phyloP scores from a whole-genome alignment of 306 rosid genomes.

The Delonix regia region DNA sequence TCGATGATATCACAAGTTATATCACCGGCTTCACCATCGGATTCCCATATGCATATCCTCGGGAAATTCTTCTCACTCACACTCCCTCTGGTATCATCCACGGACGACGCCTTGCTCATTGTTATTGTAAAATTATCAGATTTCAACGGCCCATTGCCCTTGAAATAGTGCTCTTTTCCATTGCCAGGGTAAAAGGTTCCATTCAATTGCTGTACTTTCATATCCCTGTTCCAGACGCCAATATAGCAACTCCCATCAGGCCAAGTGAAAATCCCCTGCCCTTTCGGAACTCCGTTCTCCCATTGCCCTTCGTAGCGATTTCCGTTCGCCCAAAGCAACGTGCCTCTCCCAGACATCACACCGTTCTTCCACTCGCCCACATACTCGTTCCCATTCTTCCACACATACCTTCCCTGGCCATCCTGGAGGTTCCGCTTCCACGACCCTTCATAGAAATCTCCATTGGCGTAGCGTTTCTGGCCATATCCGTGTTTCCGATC shows the following conservation, averaged over 20 bases:
- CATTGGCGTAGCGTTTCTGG: slow-evolving; percentile 74
- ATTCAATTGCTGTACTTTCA: slow-evolving; percentile 60
- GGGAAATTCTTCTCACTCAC: slow-evolving; percentile 61
- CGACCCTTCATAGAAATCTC: slow-evolving; percentile 78
- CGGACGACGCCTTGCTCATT: slow-evolving; percentile 70
- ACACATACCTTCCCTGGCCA: slow-evolving; percentile 83
- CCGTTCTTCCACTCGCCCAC: slow-evolving; percentile 90
- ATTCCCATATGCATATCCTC: slow-evolving; percentile 94
- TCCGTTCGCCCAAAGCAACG: slow-evolving; percentile 78
- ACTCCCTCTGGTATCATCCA: slow-evolving; percentile 57
- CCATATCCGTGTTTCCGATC: slow-evolving; percentile 84
- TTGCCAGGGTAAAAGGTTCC: slow-evolving; percentile 63
- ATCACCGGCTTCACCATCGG: slow-evolving; percentile 94
- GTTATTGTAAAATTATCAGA: slow-evolving; percentile 52
- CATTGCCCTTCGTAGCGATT: slow-evolving; percentile 87
- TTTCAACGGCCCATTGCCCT: slow-evolving; percentile 38
- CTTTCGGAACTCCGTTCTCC: slow-evolving; percentile 88
- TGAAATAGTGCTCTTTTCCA: slow-evolving; percentile 43
- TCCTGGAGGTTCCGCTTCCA: slow-evolving; percentile 85
- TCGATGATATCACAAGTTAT: slow-evolving; percentile 92
- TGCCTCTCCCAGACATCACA: slow-evolving; percentile 71
- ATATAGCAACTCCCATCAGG: slow-evolving; percentile 81
- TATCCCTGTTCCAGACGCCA: slow-evolving; percentile 72
- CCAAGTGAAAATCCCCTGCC: slow-evolving; percentile 78
- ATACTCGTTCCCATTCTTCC: slow-evolving; percentile 89